Evolutionary conservation across 2,329 filamentous ascomycete species (phyloP).

Genomic region (Phyllosticta citriasiana): DNA sequence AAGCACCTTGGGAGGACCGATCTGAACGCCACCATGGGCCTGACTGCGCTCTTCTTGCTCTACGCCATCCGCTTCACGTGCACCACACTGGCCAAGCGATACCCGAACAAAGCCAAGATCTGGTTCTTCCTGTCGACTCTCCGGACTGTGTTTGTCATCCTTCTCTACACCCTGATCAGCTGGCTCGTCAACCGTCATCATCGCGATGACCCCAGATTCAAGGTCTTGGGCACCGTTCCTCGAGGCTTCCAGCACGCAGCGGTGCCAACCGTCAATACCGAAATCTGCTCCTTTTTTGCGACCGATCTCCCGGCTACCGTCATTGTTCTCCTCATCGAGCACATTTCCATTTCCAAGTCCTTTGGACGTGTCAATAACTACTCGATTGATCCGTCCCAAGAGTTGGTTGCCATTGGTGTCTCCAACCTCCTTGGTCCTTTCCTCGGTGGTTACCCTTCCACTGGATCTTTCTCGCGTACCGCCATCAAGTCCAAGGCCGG

Average conservation of each 20-base stretch:
- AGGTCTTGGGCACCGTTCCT: slow-evolving; percentile 66
- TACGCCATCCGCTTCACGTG: slow-evolving; percentile 58
- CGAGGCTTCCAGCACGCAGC: slow-evolving; percentile 75
- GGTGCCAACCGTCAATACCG: slow-evolving; percentile 56
- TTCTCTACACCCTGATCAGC: slow-evolving; percentile 86
- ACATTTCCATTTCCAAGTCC: slow-evolving; percentile 94
- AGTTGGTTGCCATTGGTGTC: slow-evolving; percentile 88
- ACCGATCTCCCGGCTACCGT: slow-evolving; percentile 71
- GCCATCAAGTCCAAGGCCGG: slow-evolving; percentile 97
- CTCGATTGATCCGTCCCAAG: slow-evolving; percentile 87
- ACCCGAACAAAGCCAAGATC: slow-evolving; percentile 58
- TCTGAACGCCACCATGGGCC: slow-evolving; percentile 75
- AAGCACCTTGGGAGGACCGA: slow-evolving; percentile 58
- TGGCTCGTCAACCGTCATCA: slow-evolving; percentile 69
- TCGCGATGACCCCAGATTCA: slow-evolving; percentile 52
- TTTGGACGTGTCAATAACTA: slow-evolving; percentile 97
- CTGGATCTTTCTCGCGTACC: slow-evolving; percentile 90
- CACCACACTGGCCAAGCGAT: slow-evolving; percentile 55
- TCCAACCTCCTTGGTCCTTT: slow-evolving; percentile 86
- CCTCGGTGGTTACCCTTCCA: slow-evolving; percentile 81
- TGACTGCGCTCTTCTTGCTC: slow-evolving; percentile 68
- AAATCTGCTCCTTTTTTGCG: slow-evolving; percentile 59
- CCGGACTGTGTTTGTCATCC: slow-evolving; percentile 80
- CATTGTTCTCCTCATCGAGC: slow-evolving; percentile 92
- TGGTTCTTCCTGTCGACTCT: slow-evolving; percentile 90